A percentile compares a stretch with the other conserved stretches of the same genome.
Conservation (phyloP, 768 basidiomycete genomes). For the Rhodotorula kratochvilovae region DNA sequence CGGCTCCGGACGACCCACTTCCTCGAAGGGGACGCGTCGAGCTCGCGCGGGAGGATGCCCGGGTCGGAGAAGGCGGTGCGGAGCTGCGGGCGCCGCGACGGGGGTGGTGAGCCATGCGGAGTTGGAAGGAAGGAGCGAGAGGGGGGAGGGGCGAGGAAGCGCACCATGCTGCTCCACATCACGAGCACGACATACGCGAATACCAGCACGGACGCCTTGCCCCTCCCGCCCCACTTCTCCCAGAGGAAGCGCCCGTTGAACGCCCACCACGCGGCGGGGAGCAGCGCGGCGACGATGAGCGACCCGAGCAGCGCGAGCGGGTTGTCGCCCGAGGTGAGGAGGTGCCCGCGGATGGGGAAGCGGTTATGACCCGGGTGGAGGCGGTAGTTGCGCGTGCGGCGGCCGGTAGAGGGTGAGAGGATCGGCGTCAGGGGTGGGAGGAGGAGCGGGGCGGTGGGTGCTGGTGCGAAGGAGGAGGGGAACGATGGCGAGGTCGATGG, state of each 20-base stretch:
- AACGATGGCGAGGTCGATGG: neutral
- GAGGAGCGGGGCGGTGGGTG: neutral
- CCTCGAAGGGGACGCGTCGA: conserved; percentile 64
- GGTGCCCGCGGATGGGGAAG: conserved; percentile 66
- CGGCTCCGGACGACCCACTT: conserved; percentile 20
- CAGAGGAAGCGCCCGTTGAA: conserved; percentile 89
- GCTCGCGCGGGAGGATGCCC: conserved; percentile 79
- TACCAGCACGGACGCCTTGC: conserved; percentile 50
- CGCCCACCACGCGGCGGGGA: conserved; percentile 78
- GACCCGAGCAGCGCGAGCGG: conserved; percentile 73
- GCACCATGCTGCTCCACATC: conserved; percentile 70
- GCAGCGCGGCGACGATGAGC: conserved; percentile 59
- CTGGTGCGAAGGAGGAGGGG: neutral
- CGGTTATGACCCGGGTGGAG: conserved; percentile 67
- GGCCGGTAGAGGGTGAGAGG: neutral
- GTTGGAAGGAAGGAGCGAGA: conserved; percentile 42
- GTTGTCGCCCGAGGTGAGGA: conserved; percentile 80
- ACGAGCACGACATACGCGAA: conserved; percentile 61
- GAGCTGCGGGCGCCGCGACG: no score
- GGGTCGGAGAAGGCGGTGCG: conserved; percentile 66
- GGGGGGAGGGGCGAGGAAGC: conserved; percentile 47
- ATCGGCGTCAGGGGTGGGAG: neutral
- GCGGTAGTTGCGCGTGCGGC: conserved; percentile 54
- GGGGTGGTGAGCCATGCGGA: neutral
- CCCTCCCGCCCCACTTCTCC: conserved; percentile 67